Percentiles rank a stretch among this genome's conserved stretches.
These are phyloP conservation scores for Phytophthora chlamydospora DNA, from an alignment of 352 stramenopile species.

Conservation along the genomic window DNA sequence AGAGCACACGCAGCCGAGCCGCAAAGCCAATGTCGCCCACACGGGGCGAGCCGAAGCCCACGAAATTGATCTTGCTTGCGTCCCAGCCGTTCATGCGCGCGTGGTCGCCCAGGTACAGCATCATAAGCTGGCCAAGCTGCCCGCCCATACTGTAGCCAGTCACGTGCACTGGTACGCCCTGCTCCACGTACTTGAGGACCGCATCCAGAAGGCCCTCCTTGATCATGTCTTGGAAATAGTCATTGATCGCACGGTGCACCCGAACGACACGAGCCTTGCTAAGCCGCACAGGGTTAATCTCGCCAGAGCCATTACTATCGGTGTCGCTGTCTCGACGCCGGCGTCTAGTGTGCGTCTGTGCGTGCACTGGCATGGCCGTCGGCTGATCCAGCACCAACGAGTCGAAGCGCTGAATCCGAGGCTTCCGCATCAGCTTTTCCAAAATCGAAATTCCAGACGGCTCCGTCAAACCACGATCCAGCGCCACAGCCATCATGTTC, in stretches of 20 bases:
- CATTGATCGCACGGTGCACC: slow-evolving; percentile 80
- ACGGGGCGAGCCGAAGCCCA: slow-evolving; percentile 83
- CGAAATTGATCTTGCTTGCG: slow-evolving; percentile 82
- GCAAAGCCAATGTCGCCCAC: slow-evolving; percentile 84
- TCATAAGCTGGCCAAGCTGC: slow-evolving; percentile 81
- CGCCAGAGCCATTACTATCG: slow-evolving; percentile 43
- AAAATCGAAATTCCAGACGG: slow-evolving; percentile 65
- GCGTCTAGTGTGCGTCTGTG: slow-evolving; percentile 58
- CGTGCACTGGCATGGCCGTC: slow-evolving; percentile 54
- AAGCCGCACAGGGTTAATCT: slow-evolving; percentile 60
- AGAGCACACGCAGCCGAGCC: slow-evolving; percentile 71
- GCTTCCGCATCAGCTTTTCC: slow-evolving; percentile 74
- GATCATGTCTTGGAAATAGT: slow-evolving; percentile 89
- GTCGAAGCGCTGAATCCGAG: slow-evolving; percentile 69
- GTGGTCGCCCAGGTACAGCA: slow-evolving; percentile 78
- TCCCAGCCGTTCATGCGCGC: slow-evolving; percentile 78
- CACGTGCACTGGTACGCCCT: slow-evolving; percentile 76
- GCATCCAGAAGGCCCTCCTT: slow-evolving; percentile 74
- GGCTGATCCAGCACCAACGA: slow-evolving; percentile 71
- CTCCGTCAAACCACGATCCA: slow-evolving; percentile 81
- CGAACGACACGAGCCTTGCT: slow-evolving; percentile 67
- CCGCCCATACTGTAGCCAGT: slow-evolving; percentile 89
- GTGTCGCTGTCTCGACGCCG: slow-evolving; percentile 59
- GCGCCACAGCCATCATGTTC: slow-evolving; percentile 84
- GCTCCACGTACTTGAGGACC: slow-evolving; percentile 76